Evolutionary conservation across 352 stramenopile genomes (phyloP).

Genomic region (Blastocystis sp.): DNA sequence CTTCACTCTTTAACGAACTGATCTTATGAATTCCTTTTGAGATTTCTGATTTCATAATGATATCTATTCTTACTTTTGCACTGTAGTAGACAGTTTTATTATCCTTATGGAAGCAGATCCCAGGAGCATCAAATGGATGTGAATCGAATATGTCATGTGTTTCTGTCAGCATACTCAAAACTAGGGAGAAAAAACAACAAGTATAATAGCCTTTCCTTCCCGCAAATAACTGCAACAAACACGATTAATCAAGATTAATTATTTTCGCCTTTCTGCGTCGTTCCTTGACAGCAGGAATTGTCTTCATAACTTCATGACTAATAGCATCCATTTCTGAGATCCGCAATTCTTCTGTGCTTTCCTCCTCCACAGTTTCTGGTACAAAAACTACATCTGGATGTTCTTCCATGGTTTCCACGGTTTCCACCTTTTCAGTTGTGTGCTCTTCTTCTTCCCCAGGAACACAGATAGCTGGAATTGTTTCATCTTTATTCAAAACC

Average conservation of each 20-base stretch:
- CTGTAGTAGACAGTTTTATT: no score
- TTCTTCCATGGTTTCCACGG: not conserved
- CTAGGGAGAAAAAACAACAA: not conserved
- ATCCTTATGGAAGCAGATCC: no score
- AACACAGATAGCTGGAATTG: conserved; percentile 17
- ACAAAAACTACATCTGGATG: not conserved
- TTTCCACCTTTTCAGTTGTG: not conserved
- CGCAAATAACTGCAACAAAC: not conserved
- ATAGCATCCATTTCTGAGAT: conserved; percentile 11
- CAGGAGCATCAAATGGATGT: no score
- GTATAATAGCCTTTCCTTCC: not conserved
- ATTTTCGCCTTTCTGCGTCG: conserved; percentile 9
- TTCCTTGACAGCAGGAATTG: not conserved
- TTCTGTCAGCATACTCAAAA: not conserved
- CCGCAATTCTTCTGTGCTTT: not conserved
- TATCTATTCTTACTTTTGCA: not conserved
- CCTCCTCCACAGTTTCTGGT: not conserved
- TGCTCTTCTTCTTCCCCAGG: not conserved
- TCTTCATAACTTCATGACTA: not conserved
- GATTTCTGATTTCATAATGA: not conserved
- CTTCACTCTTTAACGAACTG: no score
- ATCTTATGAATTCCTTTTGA: not conserved
- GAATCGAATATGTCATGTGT: not conserved
- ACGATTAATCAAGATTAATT: conserved; percentile 40
- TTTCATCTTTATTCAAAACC: conserved; percentile 3